A percentile compares a stretch with the other conserved stretches of the same genome.
Evolutionary conservation across 495 filamentous ascomycete genomes (phyloP).

Genomic region (Xylaria sp.): DNA sequence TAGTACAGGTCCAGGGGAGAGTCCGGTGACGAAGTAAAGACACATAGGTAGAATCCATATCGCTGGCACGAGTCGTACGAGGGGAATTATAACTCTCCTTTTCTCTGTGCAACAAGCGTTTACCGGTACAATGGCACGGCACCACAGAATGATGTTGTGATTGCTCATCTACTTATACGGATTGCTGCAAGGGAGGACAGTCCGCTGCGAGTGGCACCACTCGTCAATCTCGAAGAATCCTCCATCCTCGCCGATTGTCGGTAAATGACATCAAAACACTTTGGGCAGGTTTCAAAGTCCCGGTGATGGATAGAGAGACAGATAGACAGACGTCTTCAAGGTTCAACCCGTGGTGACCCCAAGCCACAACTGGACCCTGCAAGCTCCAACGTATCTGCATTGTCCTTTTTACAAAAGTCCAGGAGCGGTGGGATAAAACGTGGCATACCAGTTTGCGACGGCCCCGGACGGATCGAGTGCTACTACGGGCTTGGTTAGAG

Average conservation of each 20-base stretch:
- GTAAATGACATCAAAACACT: neutral
- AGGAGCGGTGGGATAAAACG: constrained; percentile 17
- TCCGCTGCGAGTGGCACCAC: neutral
- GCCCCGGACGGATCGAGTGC: neutral
- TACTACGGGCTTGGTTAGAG: constrained; percentile 3
- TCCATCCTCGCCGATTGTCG: neutral
- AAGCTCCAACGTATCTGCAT: constrained; percentile 22
- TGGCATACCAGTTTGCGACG: constrained; percentile 10
- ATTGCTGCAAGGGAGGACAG: neutral
- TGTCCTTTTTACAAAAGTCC: constrained; percentile 31
- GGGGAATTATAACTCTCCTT: neutral
- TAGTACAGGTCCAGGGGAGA: constrained; percentile 11
- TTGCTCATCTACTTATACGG: constrained; percentile 3
- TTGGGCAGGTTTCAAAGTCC: neutral
- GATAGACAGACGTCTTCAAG: constrained; percentile 8
- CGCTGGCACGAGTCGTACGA: neutral
- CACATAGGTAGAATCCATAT: constrained; percentile 16
- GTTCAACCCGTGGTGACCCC: neutral
- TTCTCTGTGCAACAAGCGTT: neutral
- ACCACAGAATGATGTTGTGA: neutral
- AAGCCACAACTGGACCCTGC: constrained; percentile 12
- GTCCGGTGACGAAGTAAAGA: constrained; percentile 9
- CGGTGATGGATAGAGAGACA: neutral
- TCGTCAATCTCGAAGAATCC: neutral
- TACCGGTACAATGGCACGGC: neutral